Percentiles rank a stretch among this genome's conserved stretches.
Conservation (phyloP, 2,329 filamentous ascomycete genomes). For the Ophiocordyceps australis region DNA sequence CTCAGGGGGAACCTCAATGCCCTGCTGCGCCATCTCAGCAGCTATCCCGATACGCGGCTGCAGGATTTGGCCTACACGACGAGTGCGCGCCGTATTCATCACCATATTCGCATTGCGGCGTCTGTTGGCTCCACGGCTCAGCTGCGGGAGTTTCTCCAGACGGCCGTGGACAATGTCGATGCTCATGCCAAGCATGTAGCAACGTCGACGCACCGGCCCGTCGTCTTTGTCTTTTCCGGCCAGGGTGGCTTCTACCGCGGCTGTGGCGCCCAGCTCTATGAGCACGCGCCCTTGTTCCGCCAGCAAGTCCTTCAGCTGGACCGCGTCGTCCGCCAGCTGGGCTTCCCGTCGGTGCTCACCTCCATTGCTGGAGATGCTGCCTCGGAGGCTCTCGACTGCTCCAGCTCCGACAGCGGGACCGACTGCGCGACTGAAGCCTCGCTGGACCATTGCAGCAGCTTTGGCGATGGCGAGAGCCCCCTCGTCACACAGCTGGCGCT, state of each 20-base stretch:
- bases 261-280: slow-evolving; percentile 13
- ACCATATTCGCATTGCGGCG: slow-evolving; percentile 1
- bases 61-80: slow-evolving; percentile 32
- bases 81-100: slow-evolving; percentile 20
- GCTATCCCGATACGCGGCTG: slow-evolving; percentile 17
- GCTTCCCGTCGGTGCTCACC: slow-evolving; percentile 17
- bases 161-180: background rate
- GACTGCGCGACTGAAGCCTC: no score
- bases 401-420: no score
- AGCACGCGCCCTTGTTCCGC: slow-evolving; percentile 11
- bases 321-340: slow-evolving; percentile 8
- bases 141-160: background rate
- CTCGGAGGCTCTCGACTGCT: no score
- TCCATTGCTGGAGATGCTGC: slow-evolving; percentile 14
- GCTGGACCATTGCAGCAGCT: no score
- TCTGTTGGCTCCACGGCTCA: background rate
- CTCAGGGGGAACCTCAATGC: slow-evolving; percentile 8
- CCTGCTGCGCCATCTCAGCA: slow-evolving; percentile 21
- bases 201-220: background rate
- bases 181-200: background rate
- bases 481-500: slow-evolving; percentile 16
- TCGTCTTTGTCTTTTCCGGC: slow-evolving; percentile 21
- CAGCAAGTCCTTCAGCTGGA: slow-evolving; percentile 12
- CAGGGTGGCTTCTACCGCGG: slow-evolving; percentile 16
- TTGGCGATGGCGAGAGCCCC: background rate